Conservation (phyloP, 257 asterid species). For the Solanum chmielewskii region DNA sequence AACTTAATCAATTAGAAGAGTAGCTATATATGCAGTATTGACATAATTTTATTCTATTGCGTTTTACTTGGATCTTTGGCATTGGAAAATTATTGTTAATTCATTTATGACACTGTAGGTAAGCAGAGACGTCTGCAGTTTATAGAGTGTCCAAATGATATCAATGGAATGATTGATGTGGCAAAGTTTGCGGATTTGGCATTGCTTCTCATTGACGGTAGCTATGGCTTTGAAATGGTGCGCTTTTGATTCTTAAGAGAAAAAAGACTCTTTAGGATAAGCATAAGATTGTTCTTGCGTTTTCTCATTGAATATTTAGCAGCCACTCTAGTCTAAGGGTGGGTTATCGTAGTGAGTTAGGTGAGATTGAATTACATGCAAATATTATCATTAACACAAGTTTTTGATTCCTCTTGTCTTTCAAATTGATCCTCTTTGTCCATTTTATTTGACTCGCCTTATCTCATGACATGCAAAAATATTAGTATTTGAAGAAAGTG, state of each 20-base stretch:
- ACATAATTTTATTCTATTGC: background rate
- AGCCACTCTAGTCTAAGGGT: background rate
- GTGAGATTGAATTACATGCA: background rate
- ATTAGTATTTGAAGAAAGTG: background rate
- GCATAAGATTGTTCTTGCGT: background rate
- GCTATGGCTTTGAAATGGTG: constrained; percentile 99
- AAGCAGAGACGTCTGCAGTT: constrained; percentile 87
- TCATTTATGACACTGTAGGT: constrained; percentile 33
- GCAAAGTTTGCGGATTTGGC: constrained; percentile 93
- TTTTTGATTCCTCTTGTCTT: background rate
- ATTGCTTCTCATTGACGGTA: constrained; percentile 90
- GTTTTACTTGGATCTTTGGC: background rate
- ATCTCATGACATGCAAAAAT: background rate
- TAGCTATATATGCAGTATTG: background rate
- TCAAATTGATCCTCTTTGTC: background rate
- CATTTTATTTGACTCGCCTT: background rate
- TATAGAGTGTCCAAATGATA: constrained; percentile 97
- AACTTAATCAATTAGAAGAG: background rate
- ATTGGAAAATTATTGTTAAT: background rate
- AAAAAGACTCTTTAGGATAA: background rate
- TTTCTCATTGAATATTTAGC: background rate
- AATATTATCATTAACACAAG: background rate
- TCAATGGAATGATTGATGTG: constrained; percentile 98
- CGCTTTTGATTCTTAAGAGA: constrained; percentile 2
- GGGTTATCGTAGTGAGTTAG: background rate